A percentile compares a stretch with the other conserved stretches of the same genome.
phyloP scores from a whole-genome alignment of 371 early-diverging fungal genomes.

The Mucor circinelloides region DNA sequence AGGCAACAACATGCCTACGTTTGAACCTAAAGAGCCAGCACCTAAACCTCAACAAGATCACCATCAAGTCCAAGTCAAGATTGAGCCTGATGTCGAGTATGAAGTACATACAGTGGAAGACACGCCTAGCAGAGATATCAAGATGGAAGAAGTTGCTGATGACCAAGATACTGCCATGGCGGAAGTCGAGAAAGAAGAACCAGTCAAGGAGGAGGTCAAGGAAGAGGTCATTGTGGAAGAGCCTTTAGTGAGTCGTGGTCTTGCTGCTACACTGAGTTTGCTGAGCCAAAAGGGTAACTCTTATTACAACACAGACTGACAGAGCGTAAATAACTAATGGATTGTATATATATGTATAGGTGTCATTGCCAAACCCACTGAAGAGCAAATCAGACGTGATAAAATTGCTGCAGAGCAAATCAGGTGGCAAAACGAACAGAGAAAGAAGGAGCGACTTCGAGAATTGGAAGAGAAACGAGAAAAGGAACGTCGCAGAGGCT shows the following conservation, averaged over 20 bases:
- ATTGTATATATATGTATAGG: too few relatives aligned
- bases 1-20: constrained; percentile 41
- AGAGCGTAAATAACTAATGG: not conserved
- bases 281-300: constrained; percentile 72
- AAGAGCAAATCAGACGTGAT: constrained; percentile 69
- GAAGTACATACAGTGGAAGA: constrained; percentile 11
- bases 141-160: not conserved
- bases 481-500: constrained; percentile 34
- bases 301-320: not conserved
- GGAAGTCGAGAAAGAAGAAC: constrained; percentile 2
- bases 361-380: constrained; percentile 60
- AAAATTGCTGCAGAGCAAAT: constrained; percentile 64
- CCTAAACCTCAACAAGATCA: not conserved
- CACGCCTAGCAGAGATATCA: constrained; percentile 13
- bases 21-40: constrained; percentile 20
- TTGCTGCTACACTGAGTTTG: constrained; percentile 83
- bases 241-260: constrained; percentile 78
- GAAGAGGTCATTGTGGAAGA: constrained; percentile 68
- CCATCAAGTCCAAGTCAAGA: constrained; percentile 1
- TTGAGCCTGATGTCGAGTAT: not conserved
- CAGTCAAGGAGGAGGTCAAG: constrained; percentile 11
- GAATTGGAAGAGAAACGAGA: constrained; percentile 41
- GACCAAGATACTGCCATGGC: not conserved
- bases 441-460: constrained; percentile 55
- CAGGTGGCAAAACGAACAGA: constrained; percentile 72